phyloP scores from a whole-genome alignment of 169 alveolate species.

The Plasmodium gallinaceum region DNA sequence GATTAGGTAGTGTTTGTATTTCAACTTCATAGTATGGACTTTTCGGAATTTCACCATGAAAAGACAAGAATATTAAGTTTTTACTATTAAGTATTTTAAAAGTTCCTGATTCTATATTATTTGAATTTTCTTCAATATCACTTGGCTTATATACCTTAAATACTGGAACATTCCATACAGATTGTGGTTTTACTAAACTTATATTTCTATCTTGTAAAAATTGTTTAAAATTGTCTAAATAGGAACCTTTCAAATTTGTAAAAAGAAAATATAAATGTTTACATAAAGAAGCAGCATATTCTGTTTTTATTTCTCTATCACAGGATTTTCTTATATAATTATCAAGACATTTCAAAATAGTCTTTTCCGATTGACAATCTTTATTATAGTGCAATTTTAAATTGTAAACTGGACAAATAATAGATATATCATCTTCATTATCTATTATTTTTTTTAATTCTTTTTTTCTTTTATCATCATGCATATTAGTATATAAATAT shows the following conservation, averaged over 20 bases:
- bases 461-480: conserved; percentile 24
- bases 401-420: conserved; percentile 28
- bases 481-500: conserved; percentile 17
- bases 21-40: conserved; percentile 25
- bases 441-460: conserved; percentile 19
- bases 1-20: neutral
- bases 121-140: neutral
- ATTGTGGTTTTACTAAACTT: conserved; percentile 25
- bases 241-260: conserved; percentile 14
- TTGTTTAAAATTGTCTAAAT: conserved; percentile 18
- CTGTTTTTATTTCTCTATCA: neutral
- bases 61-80: conserved; percentile 41
- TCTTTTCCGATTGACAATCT: conserved; percentile 12
- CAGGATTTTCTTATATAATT: conserved; percentile 22
- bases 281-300: conserved; percentile 18
- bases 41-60: conserved; percentile 23
- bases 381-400: conserved; percentile 37
- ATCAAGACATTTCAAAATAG: conserved; percentile 56
- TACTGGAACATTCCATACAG: conserved; percentile 26
- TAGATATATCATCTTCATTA: neutral
- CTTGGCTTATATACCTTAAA: conserved; percentile 28
- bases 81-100: conserved; percentile 17
- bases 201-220: conserved; percentile 4
- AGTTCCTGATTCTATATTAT: neutral
- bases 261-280: conserved; percentile 42